phyloP scores from a whole-genome alignment of 2,329 filamentous ascomycete species.

The Fusarium globosum region DNA sequence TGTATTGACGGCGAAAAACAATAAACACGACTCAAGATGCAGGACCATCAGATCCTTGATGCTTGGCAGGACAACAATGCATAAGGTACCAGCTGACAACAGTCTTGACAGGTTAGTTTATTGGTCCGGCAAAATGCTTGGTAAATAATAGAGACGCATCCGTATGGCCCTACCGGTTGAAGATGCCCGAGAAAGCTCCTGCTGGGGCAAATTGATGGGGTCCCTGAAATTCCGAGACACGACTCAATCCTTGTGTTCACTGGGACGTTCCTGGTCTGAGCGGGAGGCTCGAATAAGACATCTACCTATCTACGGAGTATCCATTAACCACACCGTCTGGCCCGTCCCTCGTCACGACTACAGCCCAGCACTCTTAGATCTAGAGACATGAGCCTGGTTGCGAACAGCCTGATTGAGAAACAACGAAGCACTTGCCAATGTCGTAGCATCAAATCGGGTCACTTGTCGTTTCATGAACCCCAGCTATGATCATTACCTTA shows the following conservation, averaged over 20 bases:
- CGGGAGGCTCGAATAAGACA: conserved; percentile 24
- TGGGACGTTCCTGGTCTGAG: conserved; percentile 18
- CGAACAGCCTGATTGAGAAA: conserved; percentile 33
- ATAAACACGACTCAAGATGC: conserved; percentile 30
- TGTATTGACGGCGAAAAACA: conserved; percentile 13
- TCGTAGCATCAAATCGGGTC: conserved; percentile 22
- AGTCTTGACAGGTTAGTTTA: neutral
- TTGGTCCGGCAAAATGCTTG: conserved; percentile 9
- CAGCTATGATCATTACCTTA: neutral
- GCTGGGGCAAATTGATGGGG: conserved; percentile 14
- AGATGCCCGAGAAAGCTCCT: conserved; percentile 26
- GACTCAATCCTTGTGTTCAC: conserved; percentile 20
- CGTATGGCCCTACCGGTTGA: conserved; percentile 31
- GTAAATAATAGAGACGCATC: conserved; percentile 22
- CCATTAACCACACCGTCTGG: conserved; percentile 25
- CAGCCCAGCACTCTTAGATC: conserved; percentile 4
- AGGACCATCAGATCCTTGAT: conserved; percentile 25
- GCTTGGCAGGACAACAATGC: conserved; percentile 36
- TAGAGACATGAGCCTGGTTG: conserved; percentile 2
- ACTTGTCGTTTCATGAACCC: conserved; percentile 32
- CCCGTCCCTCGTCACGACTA: conserved; percentile 13
- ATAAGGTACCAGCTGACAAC: conserved; percentile 13
- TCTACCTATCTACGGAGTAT: neutral
- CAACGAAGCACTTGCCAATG: conserved; percentile 13
- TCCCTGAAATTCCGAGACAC: conserved; percentile 29